Conservation (phyloP, 352 stramenopile genomes). For the Globisporangium viniferum region DNA sequence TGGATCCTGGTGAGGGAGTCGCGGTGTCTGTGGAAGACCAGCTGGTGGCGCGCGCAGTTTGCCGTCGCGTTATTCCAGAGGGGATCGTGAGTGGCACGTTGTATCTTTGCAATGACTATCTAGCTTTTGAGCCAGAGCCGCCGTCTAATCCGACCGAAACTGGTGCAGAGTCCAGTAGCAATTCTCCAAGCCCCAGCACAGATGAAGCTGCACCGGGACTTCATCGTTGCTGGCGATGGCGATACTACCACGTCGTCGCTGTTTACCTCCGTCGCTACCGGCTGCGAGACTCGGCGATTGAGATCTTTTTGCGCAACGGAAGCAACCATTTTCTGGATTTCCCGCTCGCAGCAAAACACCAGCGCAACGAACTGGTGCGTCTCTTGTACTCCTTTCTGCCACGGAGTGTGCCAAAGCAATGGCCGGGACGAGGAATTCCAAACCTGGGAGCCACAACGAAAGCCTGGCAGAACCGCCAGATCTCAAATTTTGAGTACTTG, state of each 20-base stretch:
- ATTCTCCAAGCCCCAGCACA: background rate
- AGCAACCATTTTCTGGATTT: conserved; percentile 84
- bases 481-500: conserved; percentile 96
- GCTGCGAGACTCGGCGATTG: conserved; percentile 75
- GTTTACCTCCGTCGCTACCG: conserved; percentile 83
- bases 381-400: conserved; percentile 78
- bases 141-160: conserved; percentile 9
- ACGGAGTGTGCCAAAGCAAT: conserved; percentile 69
- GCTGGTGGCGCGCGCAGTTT: conserved; percentile 58
- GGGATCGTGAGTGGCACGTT: conserved; percentile 65
- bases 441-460: conserved; percentile 58
- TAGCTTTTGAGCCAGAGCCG: conserved; percentile 62
- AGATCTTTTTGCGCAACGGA: conserved; percentile 79
- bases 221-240: conserved; percentile 78
- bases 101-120: conserved; percentile 57
- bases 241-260: conserved; percentile 68
- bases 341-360: conserved; percentile 54
- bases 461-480: conserved; percentile 74
- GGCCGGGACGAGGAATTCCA: conserved; percentile 52
- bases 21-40: conserved; percentile 55
- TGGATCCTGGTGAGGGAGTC: conserved; percentile 69
- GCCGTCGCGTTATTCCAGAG: conserved; percentile 71
- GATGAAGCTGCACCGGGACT: conserved; percentile 68
- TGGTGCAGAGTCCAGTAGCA: background rate
- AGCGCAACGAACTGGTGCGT: conserved; percentile 74